Base-by-base conservation (phyloP, 169 alveolate species). In the Nephromyces sp. region DNA sequence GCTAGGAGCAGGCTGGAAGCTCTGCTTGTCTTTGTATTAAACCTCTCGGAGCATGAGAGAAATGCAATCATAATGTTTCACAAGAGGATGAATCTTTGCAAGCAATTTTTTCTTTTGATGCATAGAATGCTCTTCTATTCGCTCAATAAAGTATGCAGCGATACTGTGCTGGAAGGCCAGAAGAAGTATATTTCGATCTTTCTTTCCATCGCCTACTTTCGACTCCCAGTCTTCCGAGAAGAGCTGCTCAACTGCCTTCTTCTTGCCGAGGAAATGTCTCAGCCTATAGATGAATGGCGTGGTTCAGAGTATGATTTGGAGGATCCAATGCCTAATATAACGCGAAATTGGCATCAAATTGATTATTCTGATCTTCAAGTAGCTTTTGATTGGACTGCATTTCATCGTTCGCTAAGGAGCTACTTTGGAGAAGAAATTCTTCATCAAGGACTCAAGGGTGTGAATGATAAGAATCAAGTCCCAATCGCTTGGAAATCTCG, bases 91-190 rank as follows among this genome's bases (percentile, higher is more conserved):
- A 75, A 75, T 67, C 27, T 75, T 2, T 67, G 77, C 34, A 29
- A 74, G 6, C 82, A 75, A 63, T 75, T 57, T 52, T 64, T 32
- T 0, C 52, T 75, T 28, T 64, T 75, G 65, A 68, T 75, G 66
- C 76, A 67, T 33, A 52, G 77, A 51, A 70, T 57, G 32, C 68
- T 75, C 25, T 53, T 30, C 15, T 64, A 43, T 33, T 66, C 77
- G 2, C 43, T 75, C 29, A 21, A 52, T 57, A 66, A 65, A 61
- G 62, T 75, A 5, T 70, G 81, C 34, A 32, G 69, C 1, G 81
- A 75, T 64, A 70, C 78, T 3, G 31, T 72, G 29, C 71, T 70
- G 6, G 83, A 72, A 28, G 77, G 74, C n/a, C 83, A 77, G 66
- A n/a, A 62, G 22, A 72, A 66, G 21, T 27, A 68, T 22, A 32